Base-by-base conservation (phyloP, 2,329 filamentous ascomycete genomes). In the Aureobasidium mangrovei region DNA sequence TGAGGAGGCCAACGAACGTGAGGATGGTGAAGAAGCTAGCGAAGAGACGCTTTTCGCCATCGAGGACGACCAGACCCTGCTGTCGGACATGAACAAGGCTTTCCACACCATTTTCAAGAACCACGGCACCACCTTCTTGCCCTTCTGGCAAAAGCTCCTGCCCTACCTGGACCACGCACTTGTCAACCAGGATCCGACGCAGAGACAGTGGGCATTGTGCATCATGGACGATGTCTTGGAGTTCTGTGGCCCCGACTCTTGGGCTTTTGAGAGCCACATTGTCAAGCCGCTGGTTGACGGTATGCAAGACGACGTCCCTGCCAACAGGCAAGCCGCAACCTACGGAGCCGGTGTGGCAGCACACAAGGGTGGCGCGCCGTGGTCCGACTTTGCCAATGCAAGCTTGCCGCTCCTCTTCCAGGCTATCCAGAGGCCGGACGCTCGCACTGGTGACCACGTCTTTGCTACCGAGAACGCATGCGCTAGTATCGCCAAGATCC, bases 81-180 rank as follows among this genome's bases (percentile, higher is more conserved):
- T 98, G 41, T 95, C 91, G 1, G 93, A 98, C 67, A 98, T 98
- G 93, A 98, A 98, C 81, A 98, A 98, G 77, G 91, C 93, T 0
- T 98, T 95, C 80, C 93, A 98, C 72, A 91, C 90, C 57, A 89
- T 98, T 61, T 98, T 98, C 79, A 97, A 97, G 77, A 91, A 95
- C 73, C 90, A 96, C 68, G 88, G 88, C 27, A 78, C 83, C 7
- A 75, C 79, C 8, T 98, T 98, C 77, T 78, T 98, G 53, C 85
- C 84, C 4, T 77, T 88, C 40, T 98, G 91, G 91, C 87, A 95
- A 67, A 81, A 82, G 52, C 78, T 98, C 27, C 82, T 95, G 69
- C 75, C 79, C 8, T 95, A 89, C 54, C 97, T 97, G 69, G 84
- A 91, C 63, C 78, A 78, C 32, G 97, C 97, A 70, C 84, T 95